Evolutionary conservation across 768 basidiomycete species (phyloP), one percentile per base, ranked within the genome.

Genomic region (Hygrophoropsis aurantiaca): DNA sequence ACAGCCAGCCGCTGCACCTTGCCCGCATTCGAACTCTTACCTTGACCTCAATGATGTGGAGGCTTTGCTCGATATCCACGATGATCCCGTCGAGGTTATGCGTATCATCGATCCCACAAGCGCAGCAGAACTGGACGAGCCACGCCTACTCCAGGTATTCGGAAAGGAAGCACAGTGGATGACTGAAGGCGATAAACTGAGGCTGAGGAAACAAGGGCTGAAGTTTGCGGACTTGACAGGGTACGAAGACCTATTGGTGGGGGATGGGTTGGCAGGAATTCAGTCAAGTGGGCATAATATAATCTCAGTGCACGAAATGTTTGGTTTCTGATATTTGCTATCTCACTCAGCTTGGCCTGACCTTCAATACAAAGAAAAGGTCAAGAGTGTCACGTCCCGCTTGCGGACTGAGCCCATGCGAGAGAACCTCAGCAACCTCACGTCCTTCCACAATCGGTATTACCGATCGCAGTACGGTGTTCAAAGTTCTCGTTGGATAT

Each of bases 361-460:
- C 37, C 20, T 54, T 11, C 48, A 39, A 15, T 42, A 50, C 11
- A 40, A 59, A 33, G 54, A 57, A 20, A 53, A 34, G 37, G 39
- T 61, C 21, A 16, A 20, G 20, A 2, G 38, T 4, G 49, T 45
- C 32, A 49, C 27, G 21, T 40, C 9, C 68, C 68, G 25, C 77
- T 75, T 53, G 66, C 79, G 15, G 49, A 71, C 69, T 15, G 59
- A 64, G 9, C 79, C 74, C 71, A 54, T 61, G 52, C 59, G 71
- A 39, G 40, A 59, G 5, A 62, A 70, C 49, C 63, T 74, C 42
- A 54, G 52, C 7, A 57, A 55, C n/a, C 56, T 74, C 21, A 70
- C 72, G 2, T 55, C 66, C 11, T 74, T 73, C 62, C 70, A 71
- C 57, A 74, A 72, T 49, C 67, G 72, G 13, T 73, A 74, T 57